These are phyloP conservation scores for Xerocomus brunneocitrinus DNA, from an alignment of 768 basidiomycete species.

Conservation along the genomic window DNA sequence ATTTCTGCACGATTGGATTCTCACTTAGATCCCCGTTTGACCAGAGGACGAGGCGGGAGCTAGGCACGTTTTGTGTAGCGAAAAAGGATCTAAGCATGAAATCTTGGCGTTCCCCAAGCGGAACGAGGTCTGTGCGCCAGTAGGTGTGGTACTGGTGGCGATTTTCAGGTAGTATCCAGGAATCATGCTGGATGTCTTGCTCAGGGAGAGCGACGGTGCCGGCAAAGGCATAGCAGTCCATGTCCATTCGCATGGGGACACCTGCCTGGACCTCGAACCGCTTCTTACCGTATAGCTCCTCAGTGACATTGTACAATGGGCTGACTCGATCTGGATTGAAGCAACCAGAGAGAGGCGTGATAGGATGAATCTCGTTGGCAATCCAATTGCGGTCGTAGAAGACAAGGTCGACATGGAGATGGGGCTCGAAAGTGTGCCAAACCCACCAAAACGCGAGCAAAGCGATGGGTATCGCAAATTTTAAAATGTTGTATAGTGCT, in stretches of 20 bases:
- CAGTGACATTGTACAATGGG: constrained; percentile 62
- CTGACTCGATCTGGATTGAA: constrained; percentile 61
- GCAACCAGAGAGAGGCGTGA: constrained; percentile 68
- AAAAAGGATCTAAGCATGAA: constrained; percentile 91
- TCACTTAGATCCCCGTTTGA: constrained; percentile 73
- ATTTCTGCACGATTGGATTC: constrained; percentile 55
- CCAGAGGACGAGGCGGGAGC: constrained; percentile 82
- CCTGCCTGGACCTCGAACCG: constrained; percentile 77
- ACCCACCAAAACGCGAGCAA: constrained; percentile 30
- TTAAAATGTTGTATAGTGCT: constrained; percentile 36
- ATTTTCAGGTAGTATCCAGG: constrained; percentile 33
- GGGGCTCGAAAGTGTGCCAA: constrained; percentile 62
- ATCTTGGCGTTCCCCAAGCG: constrained; percentile 77
- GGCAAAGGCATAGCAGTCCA: constrained; percentile 92
- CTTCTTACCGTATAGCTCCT: constrained; percentile 58
- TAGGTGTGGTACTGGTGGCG: constrained; percentile 84
- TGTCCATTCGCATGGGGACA: constrained; percentile 67
- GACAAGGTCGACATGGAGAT: constrained; percentile 71
- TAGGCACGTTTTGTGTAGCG: constrained; percentile 73
- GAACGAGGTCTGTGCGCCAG: constrained; percentile 84
- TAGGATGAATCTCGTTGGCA: constrained; percentile 57
- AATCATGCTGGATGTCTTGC: background rate
- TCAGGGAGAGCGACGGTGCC: constrained; percentile 55
- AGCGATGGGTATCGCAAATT: constrained; percentile 38
- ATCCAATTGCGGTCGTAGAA: constrained; percentile 79